Evolutionary conservation across 2,329 filamentous ascomycete genomes (phyloP).

Genomic region (Sporothrix brasiliensis): DNA sequence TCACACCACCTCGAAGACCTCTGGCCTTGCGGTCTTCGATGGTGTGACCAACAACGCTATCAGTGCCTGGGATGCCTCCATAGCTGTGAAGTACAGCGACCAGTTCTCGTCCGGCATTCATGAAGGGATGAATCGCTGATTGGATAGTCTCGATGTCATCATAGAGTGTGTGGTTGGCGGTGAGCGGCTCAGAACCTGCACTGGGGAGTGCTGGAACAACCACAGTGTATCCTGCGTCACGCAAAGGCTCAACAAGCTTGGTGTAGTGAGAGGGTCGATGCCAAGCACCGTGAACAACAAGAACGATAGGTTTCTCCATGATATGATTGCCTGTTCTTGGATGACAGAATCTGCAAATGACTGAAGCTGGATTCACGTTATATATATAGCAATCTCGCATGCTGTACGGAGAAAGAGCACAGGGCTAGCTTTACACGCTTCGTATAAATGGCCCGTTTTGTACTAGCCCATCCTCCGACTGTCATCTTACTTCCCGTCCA

Average conservation of each 20-base stretch:
- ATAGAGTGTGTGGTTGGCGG: neutral
- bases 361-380: neutral
- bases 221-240: neutral
- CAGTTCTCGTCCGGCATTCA: neutral
- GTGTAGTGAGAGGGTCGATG: slow-evolving; percentile 6
- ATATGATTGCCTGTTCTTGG: neutral
- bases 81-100: neutral
- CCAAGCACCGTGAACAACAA: neutral
- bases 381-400: neutral
- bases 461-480: neutral
- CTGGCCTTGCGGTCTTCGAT: neutral
- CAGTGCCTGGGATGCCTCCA: slow-evolving; percentile 4
- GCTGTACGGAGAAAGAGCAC: neutral
- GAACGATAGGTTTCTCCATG: neutral
- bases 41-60: neutral
- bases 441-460: neutral
- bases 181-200: neutral
- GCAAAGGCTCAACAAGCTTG: neutral
- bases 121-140: neutral
- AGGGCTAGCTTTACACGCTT: neutral
- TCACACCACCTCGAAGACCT: neutral
- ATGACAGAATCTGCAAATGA: neutral
- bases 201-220: neutral
- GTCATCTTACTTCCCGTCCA: too few relatives aligned
- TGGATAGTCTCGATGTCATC: neutral